Conservation (phyloP, 441 rosid genomes). For the Populus trichocarpa region DNA sequence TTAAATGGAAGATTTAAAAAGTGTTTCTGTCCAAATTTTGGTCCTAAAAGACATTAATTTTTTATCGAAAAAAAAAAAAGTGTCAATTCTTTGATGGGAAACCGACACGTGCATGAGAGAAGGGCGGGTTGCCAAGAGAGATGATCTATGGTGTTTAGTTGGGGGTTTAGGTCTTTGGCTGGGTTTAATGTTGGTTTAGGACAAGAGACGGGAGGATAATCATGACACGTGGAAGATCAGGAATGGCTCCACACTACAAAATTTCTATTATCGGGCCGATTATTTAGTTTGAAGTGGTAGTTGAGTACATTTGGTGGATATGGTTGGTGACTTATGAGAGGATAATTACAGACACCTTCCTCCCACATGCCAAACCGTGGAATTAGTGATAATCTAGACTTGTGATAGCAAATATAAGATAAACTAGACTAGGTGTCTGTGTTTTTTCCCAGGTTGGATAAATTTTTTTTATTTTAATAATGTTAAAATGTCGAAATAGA, state of each 20-base stretch:
- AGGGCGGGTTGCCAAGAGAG: not conserved
- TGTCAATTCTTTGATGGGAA: not conserved
- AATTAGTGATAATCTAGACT: not conserved
- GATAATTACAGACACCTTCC: not conserved
- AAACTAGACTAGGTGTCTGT: too few relatives aligned
- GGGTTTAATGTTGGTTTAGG: not conserved
- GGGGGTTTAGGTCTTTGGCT: not conserved
- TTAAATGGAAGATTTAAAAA: not conserved
- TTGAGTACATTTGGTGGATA: not conserved
- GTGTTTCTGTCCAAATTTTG: not conserved
- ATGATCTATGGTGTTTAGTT: too few relatives aligned
- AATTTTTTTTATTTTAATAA: too few relatives aligned
- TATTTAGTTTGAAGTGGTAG: conserved; percentile 7
- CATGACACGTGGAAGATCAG: conserved; percentile 16
- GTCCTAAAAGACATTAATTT: not conserved
- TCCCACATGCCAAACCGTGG: not conserved
- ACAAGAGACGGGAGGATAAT: not conserved
- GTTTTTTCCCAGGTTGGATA: too few relatives aligned
- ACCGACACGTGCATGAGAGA: conserved; percentile 10
- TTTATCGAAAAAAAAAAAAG: not conserved
- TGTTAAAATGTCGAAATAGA: too few relatives aligned
- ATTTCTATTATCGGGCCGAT: not conserved
- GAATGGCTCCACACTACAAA: conserved; percentile 2
- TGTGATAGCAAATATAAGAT: not conserved
- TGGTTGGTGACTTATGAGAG: not conserved